phyloP scores from a whole-genome alignment of 192 early-diverging fungal genomes.

The Backusella sp. region DNA sequence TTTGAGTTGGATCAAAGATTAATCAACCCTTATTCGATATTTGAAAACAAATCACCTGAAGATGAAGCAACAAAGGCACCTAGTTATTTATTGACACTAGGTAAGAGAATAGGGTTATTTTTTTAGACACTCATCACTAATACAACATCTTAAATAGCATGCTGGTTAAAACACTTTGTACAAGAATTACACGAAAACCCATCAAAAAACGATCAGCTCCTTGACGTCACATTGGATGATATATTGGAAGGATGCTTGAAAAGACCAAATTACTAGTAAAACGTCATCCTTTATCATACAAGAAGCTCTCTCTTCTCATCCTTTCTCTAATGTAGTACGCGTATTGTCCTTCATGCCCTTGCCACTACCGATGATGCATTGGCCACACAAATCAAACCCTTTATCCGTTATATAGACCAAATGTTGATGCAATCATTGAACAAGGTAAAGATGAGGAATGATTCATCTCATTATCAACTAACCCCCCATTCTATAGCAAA shows the following conservation, averaged over 20 bases:
- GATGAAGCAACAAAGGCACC: slow-evolving; percentile 25
- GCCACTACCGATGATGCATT: slow-evolving; percentile 21
- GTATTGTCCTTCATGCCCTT: slow-evolving; percentile 26
- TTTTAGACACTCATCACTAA: neutral
- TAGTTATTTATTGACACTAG: slow-evolving; percentile 51
- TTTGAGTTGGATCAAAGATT: slow-evolving; percentile 19
- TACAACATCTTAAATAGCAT: slow-evolving; percentile 25
- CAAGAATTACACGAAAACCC: slow-evolving; percentile 23
- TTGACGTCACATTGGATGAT: slow-evolving; percentile 43
- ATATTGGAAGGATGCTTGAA: slow-evolving; percentile 59
- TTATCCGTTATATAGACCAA: slow-evolving; percentile 38
- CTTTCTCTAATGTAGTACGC: slow-evolving; percentile 22
- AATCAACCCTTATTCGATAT: slow-evolving; percentile 32
- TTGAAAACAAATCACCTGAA: slow-evolving; percentile 11
- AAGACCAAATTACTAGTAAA: slow-evolving; percentile 55
- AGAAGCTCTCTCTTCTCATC: neutral
- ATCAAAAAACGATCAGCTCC: neutral
- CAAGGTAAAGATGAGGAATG: neutral
- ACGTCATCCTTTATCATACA: neutral
- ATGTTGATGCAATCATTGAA: slow-evolving; percentile 13
- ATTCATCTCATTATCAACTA: too few species aligned
- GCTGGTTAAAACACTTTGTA: slow-evolving; percentile 57
- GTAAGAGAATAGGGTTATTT: slow-evolving; percentile 8
- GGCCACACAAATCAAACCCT: slow-evolving; percentile 21
- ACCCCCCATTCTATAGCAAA: neutral